phyloP scores from a whole-genome alignment of 1,284 basidiomycete genomes.

The Lignosus rhinocerotis region DNA sequence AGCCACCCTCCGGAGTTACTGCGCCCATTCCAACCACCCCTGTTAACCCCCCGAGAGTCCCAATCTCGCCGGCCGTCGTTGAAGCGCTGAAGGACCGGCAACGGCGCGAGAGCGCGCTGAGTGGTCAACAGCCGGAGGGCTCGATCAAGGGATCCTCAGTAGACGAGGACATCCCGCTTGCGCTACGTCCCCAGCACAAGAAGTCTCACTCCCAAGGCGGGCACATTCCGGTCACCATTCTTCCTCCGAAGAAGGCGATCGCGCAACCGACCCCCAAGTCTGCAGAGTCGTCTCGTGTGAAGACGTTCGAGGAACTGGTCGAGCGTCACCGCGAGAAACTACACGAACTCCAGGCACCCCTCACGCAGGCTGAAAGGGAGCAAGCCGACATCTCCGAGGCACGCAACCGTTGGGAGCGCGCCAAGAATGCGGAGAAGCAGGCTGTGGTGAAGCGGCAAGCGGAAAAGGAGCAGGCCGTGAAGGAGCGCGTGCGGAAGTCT shows the following conservation, averaged over 20 bases:
- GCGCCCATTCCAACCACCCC: constrained; percentile 68
- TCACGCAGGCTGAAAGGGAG: constrained; percentile 72
- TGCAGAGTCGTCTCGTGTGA: constrained; percentile 51
- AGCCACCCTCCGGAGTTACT: constrained; percentile 77
- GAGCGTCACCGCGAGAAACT: constrained; percentile 83
- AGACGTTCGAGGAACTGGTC: constrained; percentile 78
- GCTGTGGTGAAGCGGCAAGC: constrained; percentile 68
- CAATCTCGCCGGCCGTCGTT: constrained; percentile 67
- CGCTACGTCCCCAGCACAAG: constrained; percentile 30
- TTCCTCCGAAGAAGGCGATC: constrained; percentile 58
- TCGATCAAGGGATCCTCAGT: constrained; percentile 11
- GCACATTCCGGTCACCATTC: constrained; percentile 63
- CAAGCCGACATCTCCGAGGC: constrained; percentile 68
- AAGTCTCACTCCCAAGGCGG: constrained; percentile 37
- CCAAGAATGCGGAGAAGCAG: constrained; percentile 67
- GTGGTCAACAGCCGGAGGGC: constrained; percentile 31
- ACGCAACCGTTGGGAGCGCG: constrained; percentile 74
- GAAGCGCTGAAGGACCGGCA: constrained; percentile 72
- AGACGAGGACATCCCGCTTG: constrained; percentile 27
- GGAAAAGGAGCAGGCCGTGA: constrained; percentile 55
- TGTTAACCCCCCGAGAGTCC: constrained; percentile 45
- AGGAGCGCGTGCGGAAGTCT: constrained; percentile 47
- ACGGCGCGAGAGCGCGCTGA: constrained; percentile 56
- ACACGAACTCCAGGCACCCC: constrained; percentile 68
- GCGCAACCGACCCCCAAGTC: constrained; percentile 30